Evolutionary conservation across 371 early-diverging fungal genomes (phyloP), one percentile per base, ranked within the genome.

Genomic region (Apophysomyces trapeziformis): DNA sequence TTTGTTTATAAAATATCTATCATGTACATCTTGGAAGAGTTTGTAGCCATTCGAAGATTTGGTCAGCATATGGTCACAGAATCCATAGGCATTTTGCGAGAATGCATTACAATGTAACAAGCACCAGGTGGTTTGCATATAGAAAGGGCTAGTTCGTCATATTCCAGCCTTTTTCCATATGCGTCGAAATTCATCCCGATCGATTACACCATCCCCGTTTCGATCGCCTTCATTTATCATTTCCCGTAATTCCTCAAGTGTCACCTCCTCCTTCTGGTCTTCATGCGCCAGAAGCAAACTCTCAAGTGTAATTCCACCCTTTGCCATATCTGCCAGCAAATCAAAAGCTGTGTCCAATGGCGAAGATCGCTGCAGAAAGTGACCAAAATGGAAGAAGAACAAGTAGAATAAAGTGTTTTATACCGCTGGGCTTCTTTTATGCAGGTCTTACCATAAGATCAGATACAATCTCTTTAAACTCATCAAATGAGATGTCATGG

Each of bases 211-310:
- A 68, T 80, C 81, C 44, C 73, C 73, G 50, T 80, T 74, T 5
- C 39, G 58, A 58, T 80, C 81, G 2, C 76, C 81, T 56, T 74
- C 71, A 61, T 71, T 68, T 54, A 80, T 60, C 81, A 80, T 80
- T 64, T 80, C 77, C 36, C 61, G 56, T 4, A 80, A 43, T 50
- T 78, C 70, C n/a, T 68, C 63, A 21, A 64, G 39, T 32, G 72
- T 68, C 74, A 72, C 71, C 3, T 61, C 45, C 21, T 74, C 74
- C 4, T 73, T 68, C 58, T 76, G 70, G 16, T 50, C 47, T 60
- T 70, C 56, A 59, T 74, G 67, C 59, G 71, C 70, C 56, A 45
- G 60, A 11, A 59, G 54, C 38, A 80, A 61, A 26, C 71, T 71
- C 13, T 69, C 70, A 26, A 76, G 35, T 0, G 79, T 76, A 46